Evolutionary conservation across 1,139 yeast species (phyloP).

Genomic region (Maudiozyma humilis): DNA sequence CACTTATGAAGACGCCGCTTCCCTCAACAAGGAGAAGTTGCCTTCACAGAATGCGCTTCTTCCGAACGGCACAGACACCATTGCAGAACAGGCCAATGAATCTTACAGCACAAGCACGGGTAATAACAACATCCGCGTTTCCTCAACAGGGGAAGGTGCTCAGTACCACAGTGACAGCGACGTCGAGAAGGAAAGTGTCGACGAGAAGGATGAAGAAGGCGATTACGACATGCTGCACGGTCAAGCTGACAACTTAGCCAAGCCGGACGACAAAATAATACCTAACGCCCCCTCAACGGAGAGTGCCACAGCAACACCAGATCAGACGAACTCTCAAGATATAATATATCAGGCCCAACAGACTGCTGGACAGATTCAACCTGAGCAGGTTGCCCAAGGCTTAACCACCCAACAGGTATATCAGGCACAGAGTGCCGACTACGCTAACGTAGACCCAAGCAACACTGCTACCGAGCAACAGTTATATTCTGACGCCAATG

Average conservation of each 20-base stretch:
- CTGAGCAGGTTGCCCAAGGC: not conserved
- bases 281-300: conserved; percentile 20
- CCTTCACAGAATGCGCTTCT: not conserved
- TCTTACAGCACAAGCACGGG: not conserved
- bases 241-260: not conserved
- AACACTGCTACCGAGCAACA: conserved; percentile 2
- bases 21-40: not conserved
- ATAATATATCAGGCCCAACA: conserved; percentile 7
- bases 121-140: not conserved
- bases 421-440: not conserved
- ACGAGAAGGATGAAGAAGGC: conserved; percentile 14
- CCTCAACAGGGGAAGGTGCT: not conserved
- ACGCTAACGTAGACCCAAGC: not conserved
- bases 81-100: not conserved
- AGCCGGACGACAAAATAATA: conserved; percentile 3
- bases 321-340: conserved; percentile 14
- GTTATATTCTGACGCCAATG: conserved; percentile 2
- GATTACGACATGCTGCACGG: conserved; percentile 4
- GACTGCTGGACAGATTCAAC: not conserved
- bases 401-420: not conserved
- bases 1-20: conserved; percentile 1
- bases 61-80: not conserved
- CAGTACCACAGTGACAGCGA: conserved; percentile 1
- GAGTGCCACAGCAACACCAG: conserved; percentile 23
- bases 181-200: conserved; percentile 5